A percentile compares a stretch with the other conserved stretches of the same genome.
phyloP scores from a whole-genome alignment of 2,329 filamentous ascomycete species.

The Scorias spongiosa region DNA sequence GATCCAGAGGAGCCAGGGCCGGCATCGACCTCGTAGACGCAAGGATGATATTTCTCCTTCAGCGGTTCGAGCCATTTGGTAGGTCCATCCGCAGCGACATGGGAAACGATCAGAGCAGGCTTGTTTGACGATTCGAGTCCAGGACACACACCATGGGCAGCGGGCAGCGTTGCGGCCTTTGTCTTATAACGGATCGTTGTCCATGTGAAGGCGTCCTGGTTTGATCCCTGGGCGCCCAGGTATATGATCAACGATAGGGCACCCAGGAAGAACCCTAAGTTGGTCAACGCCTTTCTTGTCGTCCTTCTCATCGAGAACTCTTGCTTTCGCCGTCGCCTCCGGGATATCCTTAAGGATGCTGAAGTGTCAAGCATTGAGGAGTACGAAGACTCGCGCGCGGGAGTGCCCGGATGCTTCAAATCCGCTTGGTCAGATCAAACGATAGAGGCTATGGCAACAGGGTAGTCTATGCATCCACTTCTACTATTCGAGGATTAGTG shows the following conservation, averaged over 20 bases:
- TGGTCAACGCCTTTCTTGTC: constrained; percentile 20
- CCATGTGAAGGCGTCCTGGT: constrained; percentile 26
- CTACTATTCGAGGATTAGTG: too few species aligned
- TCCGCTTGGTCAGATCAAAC: too few species aligned
- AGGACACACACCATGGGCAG: constrained; percentile 28
- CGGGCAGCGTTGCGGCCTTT: constrained; percentile 17
- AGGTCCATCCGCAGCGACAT: constrained; percentile 26
- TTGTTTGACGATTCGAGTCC: constrained; percentile 24
- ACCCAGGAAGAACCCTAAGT: constrained; percentile 22
- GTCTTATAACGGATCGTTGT: constrained; percentile 28
- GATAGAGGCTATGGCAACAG: too few species aligned
- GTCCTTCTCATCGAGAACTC: constrained; percentile 21
- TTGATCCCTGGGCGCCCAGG: constrained; percentile 20
- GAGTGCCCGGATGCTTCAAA: too few species aligned
- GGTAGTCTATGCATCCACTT: too few species aligned
- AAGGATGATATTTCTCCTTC: constrained; percentile 27
- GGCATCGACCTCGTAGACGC: constrained; percentile 29
- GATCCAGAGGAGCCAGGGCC: constrained; percentile 10
- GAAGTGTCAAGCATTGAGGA: too few species aligned
- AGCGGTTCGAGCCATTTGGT: constrained; percentile 28
- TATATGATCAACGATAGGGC: constrained; percentile 24
- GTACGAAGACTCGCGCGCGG: too few species aligned
- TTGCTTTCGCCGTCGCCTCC: too few species aligned
- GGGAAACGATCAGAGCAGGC: constrained; percentile 31
- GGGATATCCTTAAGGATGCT: too few species aligned